Evolutionary conservation across 176 grass and related monocot genomes (phyloP).

Genomic region (Triticum urartu): DNA sequence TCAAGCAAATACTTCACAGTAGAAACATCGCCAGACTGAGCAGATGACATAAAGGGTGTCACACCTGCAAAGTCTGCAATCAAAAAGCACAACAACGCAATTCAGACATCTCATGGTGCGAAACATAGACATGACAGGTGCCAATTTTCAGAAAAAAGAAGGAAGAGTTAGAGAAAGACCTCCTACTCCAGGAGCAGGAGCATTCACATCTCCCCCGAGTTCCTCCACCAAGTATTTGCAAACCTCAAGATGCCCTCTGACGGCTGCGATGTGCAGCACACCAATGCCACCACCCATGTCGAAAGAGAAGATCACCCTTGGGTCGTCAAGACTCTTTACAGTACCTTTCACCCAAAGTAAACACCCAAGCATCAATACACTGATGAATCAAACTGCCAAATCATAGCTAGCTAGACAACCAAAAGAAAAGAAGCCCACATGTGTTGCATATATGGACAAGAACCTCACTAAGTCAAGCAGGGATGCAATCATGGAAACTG

Average conservation of each 20-base stretch:
- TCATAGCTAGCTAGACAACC: not conserved
- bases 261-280: not conserved
- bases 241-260: constrained; percentile 22
- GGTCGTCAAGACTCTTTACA: not conserved
- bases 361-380: not conserved
- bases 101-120: not conserved
- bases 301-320: not conserved
- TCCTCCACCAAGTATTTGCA: constrained; percentile 46
- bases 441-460: not conserved
- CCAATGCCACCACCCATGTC: not conserved
- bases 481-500: no score
- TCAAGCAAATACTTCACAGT: constrained; percentile 34
- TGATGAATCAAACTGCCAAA: not conserved
- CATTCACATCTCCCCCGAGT: constrained; percentile 27
- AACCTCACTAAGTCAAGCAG: not conserved
- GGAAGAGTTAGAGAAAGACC: constrained; percentile 5
- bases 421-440: not conserved
- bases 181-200: not conserved
- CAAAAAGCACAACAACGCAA: not conserved
- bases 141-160: not conserved
- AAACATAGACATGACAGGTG: not conserved
- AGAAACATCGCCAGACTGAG: constrained; percentile 18
- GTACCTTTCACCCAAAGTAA: not conserved
- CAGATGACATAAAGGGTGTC: constrained; percentile 22
- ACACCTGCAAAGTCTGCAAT: not conserved